Evolutionary conservation across 345 rosid genomes (phyloP).

Genomic region (Lagerstroemia speciosa): DNA sequence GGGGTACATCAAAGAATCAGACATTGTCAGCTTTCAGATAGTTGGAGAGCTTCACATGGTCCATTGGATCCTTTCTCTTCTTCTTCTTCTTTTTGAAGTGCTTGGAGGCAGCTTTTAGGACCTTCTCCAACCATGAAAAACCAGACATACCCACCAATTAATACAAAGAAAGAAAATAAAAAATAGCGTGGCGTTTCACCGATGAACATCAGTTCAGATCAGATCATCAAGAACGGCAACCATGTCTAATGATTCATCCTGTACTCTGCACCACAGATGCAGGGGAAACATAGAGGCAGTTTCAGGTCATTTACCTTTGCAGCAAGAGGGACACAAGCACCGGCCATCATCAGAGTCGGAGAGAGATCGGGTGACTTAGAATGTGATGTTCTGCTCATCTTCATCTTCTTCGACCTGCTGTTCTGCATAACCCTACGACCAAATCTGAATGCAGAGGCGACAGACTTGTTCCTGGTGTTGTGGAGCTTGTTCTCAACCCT

Average conservation of each 20-base stretch:
- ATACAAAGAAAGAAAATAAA: not conserved
- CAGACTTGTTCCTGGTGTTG: constrained; percentile 17
- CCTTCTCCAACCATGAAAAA: constrained; percentile 52
- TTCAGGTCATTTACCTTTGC: constrained; percentile 30
- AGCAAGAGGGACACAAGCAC: constrained; percentile 38
- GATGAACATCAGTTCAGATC: not conserved
- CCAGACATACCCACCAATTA: not conserved
- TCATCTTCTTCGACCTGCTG: constrained; percentile 3
- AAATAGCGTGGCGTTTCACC: not conserved
- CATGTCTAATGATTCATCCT: not conserved
- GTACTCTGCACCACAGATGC: not conserved
- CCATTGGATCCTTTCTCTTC: constrained; percentile 23
- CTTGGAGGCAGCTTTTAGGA: constrained; percentile 64
- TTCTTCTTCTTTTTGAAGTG: constrained; percentile 64
- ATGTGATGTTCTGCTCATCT: constrained; percentile 4
- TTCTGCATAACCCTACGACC: not conserved
- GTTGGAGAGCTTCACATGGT: constrained; percentile 36
- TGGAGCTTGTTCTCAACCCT: constrained; percentile 15
- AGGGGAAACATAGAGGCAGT: not conserved
- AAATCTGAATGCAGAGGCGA: not conserved
- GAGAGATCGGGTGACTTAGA: constrained; percentile 21
- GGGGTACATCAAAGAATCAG: not conserved
- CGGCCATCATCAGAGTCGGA: constrained; percentile 26
- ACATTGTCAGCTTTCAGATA: constrained; percentile 17
- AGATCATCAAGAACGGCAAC: not conserved